Percentiles rank a stretch among this genome's conserved stretches.
These are phyloP conservation scores for Gautieria morchelliformis DNA, from an alignment of 768 basidiomycete genomes.

Conservation along the genomic window DNA sequence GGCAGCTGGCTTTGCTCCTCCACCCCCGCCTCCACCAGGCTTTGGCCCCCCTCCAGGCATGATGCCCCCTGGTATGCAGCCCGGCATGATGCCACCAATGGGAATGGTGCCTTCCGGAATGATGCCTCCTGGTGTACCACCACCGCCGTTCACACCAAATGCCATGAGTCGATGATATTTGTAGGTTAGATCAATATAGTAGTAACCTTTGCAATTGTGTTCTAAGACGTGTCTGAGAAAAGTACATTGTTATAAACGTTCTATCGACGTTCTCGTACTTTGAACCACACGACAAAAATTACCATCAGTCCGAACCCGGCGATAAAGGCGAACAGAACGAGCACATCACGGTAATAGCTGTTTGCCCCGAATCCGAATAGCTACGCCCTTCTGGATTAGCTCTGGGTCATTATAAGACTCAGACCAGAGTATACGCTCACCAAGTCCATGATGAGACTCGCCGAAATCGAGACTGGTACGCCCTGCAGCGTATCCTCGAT, in stretches of 20 bases:
- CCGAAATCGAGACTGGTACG: constrained; percentile 74
- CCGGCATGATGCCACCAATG: constrained; percentile 6
- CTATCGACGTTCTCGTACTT: constrained; percentile 67
- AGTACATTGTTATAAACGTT: background rate
- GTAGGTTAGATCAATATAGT: background rate
- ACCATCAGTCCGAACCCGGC: constrained; percentile 66
- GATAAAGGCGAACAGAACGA: constrained; percentile 81
- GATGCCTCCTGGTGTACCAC: constrained; percentile 1
- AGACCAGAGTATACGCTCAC: constrained; percentile 30
- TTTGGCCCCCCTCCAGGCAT: constrained; percentile 32
- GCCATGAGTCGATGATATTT: constrained; percentile 3
- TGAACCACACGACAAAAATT: constrained; percentile 69
- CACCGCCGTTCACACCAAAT: background rate
- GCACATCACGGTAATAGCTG: constrained; percentile 84
- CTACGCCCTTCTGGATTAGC: constrained; percentile 22
- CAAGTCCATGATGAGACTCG: constrained; percentile 76
- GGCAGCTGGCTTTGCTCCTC: constrained; percentile 39
- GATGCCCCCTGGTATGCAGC: constrained; percentile 11
- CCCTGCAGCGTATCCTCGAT: constrained; percentile 73
- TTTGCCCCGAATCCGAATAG: constrained; percentile 79
- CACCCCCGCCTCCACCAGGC: constrained; percentile 50
- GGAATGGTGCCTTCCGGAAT: constrained; percentile 12
- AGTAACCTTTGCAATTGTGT: too few relatives aligned
- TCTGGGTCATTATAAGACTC: background rate
- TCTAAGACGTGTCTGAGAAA: background rate